Conservation (phyloP, 768 basidiomycete genomes). For the Calocybe indica region DNA sequence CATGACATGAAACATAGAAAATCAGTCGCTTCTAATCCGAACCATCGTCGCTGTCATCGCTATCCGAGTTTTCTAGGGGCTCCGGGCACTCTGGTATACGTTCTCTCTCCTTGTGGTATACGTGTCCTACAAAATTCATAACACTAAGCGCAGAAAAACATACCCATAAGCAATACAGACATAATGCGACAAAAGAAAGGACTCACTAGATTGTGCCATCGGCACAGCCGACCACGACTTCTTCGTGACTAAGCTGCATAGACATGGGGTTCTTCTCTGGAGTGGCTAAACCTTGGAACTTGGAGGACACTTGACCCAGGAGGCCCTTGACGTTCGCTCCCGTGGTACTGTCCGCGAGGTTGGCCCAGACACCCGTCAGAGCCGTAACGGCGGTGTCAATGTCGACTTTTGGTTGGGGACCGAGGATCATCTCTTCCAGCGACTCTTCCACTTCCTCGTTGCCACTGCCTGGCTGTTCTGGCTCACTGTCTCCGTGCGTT, state of each 20-base stretch:
- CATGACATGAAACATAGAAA: neutral
- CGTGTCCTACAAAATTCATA: conserved; percentile 32
- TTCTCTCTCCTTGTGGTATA: conserved; percentile 18
- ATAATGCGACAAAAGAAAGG: neutral
- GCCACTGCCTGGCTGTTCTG: conserved; percentile 16
- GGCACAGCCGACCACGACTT: conserved; percentile 87
- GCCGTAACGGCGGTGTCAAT: conserved; percentile 62
- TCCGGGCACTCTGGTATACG: neutral
- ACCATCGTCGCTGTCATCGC: neutral
- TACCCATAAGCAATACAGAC: conserved; percentile 2
- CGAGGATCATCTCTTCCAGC: conserved; percentile 19
- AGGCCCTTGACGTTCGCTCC: conserved; percentile 48
- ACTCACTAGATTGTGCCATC: conserved; percentile 89
- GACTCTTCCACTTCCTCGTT: conserved; percentile 20
- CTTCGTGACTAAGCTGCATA: conserved; percentile 87
- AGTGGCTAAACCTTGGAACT: conserved; percentile 74
- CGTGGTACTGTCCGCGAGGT: conserved; percentile 41
- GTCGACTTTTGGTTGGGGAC: conserved; percentile 34
- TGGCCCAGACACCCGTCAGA: conserved; percentile 71
- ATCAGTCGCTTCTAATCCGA: neutral
- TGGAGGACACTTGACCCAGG: conserved; percentile 53
- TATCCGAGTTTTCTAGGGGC: neutral
- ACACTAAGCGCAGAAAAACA: conserved; percentile 15
- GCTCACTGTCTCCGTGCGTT: conserved; percentile 62
- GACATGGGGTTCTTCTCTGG: conserved; percentile 96